These are phyloP conservation scores for Sphenostylis stenocarpa DNA, from an alignment of 306 rosid species.

Conservation along the genomic window DNA sequence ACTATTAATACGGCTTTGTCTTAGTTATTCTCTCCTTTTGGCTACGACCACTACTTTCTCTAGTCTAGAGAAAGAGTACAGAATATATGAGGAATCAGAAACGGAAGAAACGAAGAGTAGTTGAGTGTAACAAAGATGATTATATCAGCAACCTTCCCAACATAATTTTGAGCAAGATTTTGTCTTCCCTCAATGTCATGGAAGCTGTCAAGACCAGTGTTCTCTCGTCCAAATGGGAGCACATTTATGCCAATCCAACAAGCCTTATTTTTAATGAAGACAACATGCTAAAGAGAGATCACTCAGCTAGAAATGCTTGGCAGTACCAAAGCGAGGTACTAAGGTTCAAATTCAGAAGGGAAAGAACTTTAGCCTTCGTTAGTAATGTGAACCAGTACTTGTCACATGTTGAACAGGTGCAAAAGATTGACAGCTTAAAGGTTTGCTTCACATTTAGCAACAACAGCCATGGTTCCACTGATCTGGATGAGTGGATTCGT, in stretches of 20 bases:
- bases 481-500: conserved; percentile 34
- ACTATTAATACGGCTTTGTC: background rate
- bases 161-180: conserved; percentile 21
- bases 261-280: conserved; percentile 32
- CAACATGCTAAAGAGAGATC: conserved; percentile 31
- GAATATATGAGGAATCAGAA: background rate
- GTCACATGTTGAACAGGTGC: background rate
- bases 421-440: conserved; percentile 18
- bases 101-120: conserved; percentile 2
- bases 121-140: conserved; percentile 23
- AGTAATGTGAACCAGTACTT: conserved; percentile 15
- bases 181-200: conserved; percentile 15
- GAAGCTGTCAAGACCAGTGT: conserved; percentile 39
- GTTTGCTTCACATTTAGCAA: conserved; percentile 34
- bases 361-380: conserved; percentile 15
- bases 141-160: conserved; percentile 30
- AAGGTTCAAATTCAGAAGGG: background rate
- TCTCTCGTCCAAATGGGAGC: conserved; percentile 32
- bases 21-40: background rate
- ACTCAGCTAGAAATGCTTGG: background rate
- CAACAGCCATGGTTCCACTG: background rate
- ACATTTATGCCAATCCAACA: conserved; percentile 16
- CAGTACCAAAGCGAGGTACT: background rate
- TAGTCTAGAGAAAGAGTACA: background rate
- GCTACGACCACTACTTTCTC: background rate